A percentile compares a stretch with the other conserved stretches of the same genome.
Evolutionary conservation across 768 basidiomycete genomes (phyloP).

Genomic region (Saitozyma podzolica): DNA sequence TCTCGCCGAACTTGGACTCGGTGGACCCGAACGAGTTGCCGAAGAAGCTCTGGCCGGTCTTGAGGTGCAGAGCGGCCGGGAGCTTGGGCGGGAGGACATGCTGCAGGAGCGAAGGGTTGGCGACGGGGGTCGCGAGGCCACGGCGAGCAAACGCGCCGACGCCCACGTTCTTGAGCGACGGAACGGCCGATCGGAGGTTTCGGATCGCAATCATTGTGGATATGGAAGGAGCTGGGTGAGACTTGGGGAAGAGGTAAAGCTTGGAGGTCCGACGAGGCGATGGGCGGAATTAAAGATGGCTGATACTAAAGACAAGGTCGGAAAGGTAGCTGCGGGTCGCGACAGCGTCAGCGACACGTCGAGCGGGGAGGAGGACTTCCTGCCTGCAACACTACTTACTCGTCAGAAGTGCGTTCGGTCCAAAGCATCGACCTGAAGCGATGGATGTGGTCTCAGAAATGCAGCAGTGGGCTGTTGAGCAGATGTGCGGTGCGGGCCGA

Average conservation of each 20-base stretch:
- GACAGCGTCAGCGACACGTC: neutral
- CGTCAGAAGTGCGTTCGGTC: slow-evolving; percentile 51
- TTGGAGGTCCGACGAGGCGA: too few relatives aligned
- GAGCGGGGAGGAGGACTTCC: neutral
- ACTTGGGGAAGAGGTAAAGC: neutral
- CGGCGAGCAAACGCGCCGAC: slow-evolving; percentile 7
- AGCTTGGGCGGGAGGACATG: slow-evolving; percentile 46
- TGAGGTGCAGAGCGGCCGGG: slow-evolving; percentile 87
- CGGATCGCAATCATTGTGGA: slow-evolving; percentile 8
- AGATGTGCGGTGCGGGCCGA: too few relatives aligned
- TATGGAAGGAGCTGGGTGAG: neutral
- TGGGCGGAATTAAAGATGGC: slow-evolving; percentile 21
- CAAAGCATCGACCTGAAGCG: slow-evolving; percentile 41
- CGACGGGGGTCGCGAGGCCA: slow-evolving; percentile 39
- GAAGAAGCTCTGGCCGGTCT: slow-evolving; percentile 87
- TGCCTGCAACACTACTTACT: slow-evolving; percentile 29
- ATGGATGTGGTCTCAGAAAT: too few relatives aligned
- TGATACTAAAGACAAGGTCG: slow-evolving; percentile 49
- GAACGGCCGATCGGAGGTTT: slow-evolving; percentile 12
- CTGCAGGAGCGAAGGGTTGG: slow-evolving; percentile 28
- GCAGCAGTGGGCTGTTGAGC: too few relatives aligned
- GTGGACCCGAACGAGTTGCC: slow-evolving; percentile 88
- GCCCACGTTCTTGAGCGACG: slow-evolving; percentile 12
- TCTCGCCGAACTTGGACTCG: slow-evolving; percentile 88
- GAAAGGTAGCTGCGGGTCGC: slow-evolving; percentile 38